These are phyloP conservation scores for Thymus mandschuricus DNA, from an alignment of 257 asterid genomes.

Conservation along the genomic window DNA sequence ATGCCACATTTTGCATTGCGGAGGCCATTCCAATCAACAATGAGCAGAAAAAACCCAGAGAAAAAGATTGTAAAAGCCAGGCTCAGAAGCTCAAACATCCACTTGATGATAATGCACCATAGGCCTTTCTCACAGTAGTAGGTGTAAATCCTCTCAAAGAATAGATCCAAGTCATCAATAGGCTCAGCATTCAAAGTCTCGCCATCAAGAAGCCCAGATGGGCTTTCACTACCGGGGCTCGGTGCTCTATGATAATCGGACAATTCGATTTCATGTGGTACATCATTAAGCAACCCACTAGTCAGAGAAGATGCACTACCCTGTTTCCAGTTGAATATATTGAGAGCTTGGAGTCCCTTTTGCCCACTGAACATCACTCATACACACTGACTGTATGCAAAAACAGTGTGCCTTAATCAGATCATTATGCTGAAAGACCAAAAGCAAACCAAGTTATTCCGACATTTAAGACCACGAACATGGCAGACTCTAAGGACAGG, in stretches of 20 bases:
- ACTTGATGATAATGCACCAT: slow-evolving; percentile 90
- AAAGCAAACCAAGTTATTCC: slow-evolving; percentile 21
- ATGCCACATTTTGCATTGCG: slow-evolving; percentile 97
- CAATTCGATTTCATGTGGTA: slow-evolving; percentile 76
- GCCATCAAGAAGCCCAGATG: slow-evolving; percentile 90
- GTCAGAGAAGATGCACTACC: slow-evolving; percentile 63
- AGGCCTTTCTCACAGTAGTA: slow-evolving; percentile 96
- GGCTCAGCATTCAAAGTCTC: slow-evolving; percentile 72
- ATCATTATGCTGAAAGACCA: slow-evolving; percentile 40
- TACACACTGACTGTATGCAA: slow-evolving; percentile 48
- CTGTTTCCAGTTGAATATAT: slow-evolving; percentile 74
- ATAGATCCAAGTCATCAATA: slow-evolving; percentile 85
- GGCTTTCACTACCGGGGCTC: slow-evolving; percentile 90
- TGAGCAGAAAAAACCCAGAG: slow-evolving; percentile 82
- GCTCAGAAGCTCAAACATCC: slow-evolving; percentile 89
- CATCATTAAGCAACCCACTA: slow-evolving; percentile 65
- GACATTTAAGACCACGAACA: not conserved
- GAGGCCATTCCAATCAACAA: slow-evolving; percentile 96
- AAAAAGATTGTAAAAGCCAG: slow-evolving; percentile 85
- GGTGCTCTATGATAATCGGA: slow-evolving; percentile 82
- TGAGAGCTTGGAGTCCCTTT: slow-evolving; percentile 59
- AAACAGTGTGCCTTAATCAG: slow-evolving; percentile 45
- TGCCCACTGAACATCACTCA: slow-evolving; percentile 91
- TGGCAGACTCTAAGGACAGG: not conserved
- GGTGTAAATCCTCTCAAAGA: slow-evolving; percentile 86